Evolutionary conservation across 768 basidiomycete genomes (phyloP).

Genomic region (Lentinula sp.): DNA sequence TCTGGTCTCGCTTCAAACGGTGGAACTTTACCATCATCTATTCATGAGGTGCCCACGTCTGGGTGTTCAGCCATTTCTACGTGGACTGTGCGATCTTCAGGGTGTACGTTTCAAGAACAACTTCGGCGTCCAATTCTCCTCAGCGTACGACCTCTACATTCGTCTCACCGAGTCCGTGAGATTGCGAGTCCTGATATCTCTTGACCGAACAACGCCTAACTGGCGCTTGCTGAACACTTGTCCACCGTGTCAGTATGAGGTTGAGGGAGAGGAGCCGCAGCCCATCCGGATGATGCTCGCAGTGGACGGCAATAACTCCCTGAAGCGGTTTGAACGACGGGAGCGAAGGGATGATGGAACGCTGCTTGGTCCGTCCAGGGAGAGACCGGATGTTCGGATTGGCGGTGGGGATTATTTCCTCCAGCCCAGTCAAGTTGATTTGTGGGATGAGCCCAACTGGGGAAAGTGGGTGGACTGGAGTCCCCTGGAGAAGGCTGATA

Average conservation of each 20-base stretch:
- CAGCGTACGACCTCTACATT: slow-evolving; percentile 20
- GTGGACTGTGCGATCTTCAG: slow-evolving; percentile 23
- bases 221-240: slow-evolving; percentile 22
- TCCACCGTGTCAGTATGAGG: slow-evolving; percentile 21
- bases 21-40: slow-evolving; percentile 16
- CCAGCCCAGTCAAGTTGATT: slow-evolving; percentile 12
- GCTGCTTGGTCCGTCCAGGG: slow-evolving; percentile 4
- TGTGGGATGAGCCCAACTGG: slow-evolving; percentile 13
- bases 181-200: slow-evolving; percentile 10
- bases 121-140: slow-evolving; percentile 16
- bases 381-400: slow-evolving; percentile 8
- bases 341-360: no score
- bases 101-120: slow-evolving; percentile 12
- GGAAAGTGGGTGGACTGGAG: no score
- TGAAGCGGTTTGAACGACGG: no score
- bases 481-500: background rate
- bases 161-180: slow-evolving; percentile 9
- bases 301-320: no score
- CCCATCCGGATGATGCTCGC: no score
- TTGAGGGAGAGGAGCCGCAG: background rate
- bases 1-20: slow-evolving; percentile 14
- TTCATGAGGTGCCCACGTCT: slow-evolving; percentile 17
- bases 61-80: slow-evolving; percentile 20
- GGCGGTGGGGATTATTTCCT: slow-evolving; percentile 16
- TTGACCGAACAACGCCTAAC: slow-evolving; percentile 15